A percentile compares a stretch with the other conserved stretches of the same genome.
These are phyloP conservation scores for Euphorbia celastroides DNA, from an alignment of 441 rosid genomes.

Conservation along the genomic window DNA sequence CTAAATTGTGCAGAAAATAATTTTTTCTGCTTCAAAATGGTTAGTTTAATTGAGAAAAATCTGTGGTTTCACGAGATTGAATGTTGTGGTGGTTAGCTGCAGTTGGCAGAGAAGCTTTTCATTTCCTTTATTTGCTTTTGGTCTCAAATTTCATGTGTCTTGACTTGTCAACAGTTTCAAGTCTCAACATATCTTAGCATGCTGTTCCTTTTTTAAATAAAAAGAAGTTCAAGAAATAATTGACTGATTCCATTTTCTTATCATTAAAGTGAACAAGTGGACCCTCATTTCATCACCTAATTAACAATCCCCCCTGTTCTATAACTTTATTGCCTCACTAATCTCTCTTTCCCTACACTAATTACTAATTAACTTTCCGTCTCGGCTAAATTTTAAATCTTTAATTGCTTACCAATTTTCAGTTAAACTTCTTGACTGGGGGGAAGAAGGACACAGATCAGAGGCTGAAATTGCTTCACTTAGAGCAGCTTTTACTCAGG, in stretches of 20 bases:
- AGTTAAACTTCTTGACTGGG: conserved; percentile 99
- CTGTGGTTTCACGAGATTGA: conserved; percentile 47
- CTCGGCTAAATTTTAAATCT: not conserved
- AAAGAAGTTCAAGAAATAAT: conserved; percentile 1
- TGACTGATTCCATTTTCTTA: conserved; percentile 16
- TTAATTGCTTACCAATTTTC: conserved; percentile 10
- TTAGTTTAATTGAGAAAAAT: conserved; percentile 22
- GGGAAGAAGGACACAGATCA: conserved; percentile 91
- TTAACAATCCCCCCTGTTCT: not conserved
- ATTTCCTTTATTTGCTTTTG: conserved; percentile 14
- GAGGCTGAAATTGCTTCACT: conserved; percentile 76
- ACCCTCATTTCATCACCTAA: conserved; percentile 12
- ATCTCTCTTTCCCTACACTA: not conserved
- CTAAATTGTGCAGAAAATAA: not conserved
- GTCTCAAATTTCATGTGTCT: conserved; percentile 32
- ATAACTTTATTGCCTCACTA: not conserved
- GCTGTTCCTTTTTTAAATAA: conserved; percentile 12
- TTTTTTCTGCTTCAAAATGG: conserved; percentile 1
- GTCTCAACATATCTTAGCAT: conserved; percentile 17
- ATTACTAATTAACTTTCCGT: not conserved
- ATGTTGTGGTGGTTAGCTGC: conserved; percentile 34
- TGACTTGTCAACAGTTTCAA: conserved; percentile 17
- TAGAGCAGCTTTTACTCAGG: conserved; percentile 80
- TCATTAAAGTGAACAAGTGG: conserved; percentile 25
- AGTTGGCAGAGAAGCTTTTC: conserved; percentile 13